Base-by-base conservation (phyloP, 2,329 filamentous ascomycete species). In the Exutisphaerella laricina region DNA sequence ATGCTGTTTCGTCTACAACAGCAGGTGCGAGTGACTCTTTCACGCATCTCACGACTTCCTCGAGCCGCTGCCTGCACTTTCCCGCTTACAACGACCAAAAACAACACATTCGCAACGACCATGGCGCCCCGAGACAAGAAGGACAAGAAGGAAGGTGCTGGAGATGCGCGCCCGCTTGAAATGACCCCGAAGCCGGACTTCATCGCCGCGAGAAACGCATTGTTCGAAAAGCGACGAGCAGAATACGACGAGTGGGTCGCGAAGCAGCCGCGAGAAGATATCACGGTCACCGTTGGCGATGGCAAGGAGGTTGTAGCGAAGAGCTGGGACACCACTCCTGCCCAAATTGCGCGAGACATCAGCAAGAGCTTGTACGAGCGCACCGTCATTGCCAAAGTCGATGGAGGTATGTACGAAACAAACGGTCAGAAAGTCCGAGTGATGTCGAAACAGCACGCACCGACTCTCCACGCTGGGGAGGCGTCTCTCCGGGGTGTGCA, bases 301-400 rank as follows among this genome's bases (percentile, higher is more conserved):
- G 85, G 85, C 51, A 80, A 77, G 56, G 69, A 81, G 57, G 78
- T 82, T 61, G 67, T 78, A 51, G 92, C 85, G 50, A 90, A 83
- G 54, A 82, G 88, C 37, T 97, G 85, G 84, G 87, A 94, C 71
- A 96, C 88, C 55, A 94, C 88, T 12, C 92, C 92, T 4, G 83
- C 75, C 32, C 75, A 82, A 58, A 82, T 95, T 66, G 79, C 80
- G 51, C 85, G 79, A 68, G 78, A 74, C 59, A 95, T 89, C 66
- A 88, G 75, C 69, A 96, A 85, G 78, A 92, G 80, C 62, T 77
- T 85, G 58, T 85, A 79, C 70, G 88, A 88, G 74, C 85, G 82
- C 70, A 89, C 82, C 33, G 86, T 98, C 48, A 84, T 98, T 59
- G 83, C 90, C 32, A 81, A 81, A 61, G 77, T 97, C 26, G 83